Evolutionary conservation across 2,329 filamentous ascomycete genomes (phyloP).

Genomic region (Emmonsiellopsis sp.): DNA sequence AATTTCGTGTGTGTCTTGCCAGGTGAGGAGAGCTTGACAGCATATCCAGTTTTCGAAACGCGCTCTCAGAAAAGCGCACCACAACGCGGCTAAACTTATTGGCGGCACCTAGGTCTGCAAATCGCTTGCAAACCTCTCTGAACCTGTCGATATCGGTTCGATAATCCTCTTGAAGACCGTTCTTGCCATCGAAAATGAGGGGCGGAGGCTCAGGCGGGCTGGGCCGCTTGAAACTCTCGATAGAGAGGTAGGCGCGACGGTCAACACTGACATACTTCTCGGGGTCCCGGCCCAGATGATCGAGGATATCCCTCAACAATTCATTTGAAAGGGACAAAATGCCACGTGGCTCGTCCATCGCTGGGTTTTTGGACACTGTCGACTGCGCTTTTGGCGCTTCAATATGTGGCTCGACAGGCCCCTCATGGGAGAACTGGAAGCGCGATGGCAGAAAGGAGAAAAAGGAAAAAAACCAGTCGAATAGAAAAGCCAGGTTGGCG

Average conservation of each 20-base stretch:
- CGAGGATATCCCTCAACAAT: conserved; percentile 42
- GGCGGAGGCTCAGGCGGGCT: conserved; percentile 17
- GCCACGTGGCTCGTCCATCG: conserved; percentile 15
- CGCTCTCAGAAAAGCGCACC: conserved; percentile 40
- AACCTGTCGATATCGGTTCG: conserved; percentile 24
- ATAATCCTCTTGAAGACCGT: conserved; percentile 9
- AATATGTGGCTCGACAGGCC: conserved; percentile 2
- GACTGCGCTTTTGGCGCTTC: conserved; percentile 7
- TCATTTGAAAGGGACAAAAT: conserved; percentile 35
- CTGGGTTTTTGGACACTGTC: conserved; percentile 1
- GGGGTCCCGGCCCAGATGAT: conserved; percentile 44
- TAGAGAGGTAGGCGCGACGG: conserved; percentile 44
- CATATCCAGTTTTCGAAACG: conserved; percentile 39
- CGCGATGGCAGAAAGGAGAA: conserved; percentile 2
- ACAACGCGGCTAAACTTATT: conserved; percentile 45
- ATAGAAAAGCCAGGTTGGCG: conserved; percentile 4
- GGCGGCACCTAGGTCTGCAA: conserved; percentile 40
- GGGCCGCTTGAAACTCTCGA: conserved; percentile 46
- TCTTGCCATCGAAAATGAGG: conserved; percentile 11
- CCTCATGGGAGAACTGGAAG: conserved; percentile 7
- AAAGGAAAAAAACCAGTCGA: conserved; percentile 7
- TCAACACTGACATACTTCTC: conserved; percentile 44
- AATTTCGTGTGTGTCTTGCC: conserved; percentile 43
- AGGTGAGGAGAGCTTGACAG: conserved; percentile 40
- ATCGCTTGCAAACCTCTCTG: conserved; percentile 38